Base-by-base conservation (phyloP, 2,329 filamentous ascomycete species). In the Neurospora sp. region DNA sequence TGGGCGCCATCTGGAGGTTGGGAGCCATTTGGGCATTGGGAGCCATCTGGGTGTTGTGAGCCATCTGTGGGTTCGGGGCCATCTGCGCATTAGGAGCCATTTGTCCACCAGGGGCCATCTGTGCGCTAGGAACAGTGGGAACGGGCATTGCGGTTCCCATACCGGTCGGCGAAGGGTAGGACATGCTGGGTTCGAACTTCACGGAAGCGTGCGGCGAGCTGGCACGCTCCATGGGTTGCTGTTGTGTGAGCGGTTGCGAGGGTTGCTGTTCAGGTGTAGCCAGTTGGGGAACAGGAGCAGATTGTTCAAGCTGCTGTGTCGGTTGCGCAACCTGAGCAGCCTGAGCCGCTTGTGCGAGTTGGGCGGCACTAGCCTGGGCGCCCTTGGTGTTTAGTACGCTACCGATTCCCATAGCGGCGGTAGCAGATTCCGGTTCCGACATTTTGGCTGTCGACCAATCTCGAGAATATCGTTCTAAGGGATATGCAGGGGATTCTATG, bases 191-290 rank as follows among this genome's bases (percentile, higher is more conserved):
- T 77, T 82, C 2, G 86, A 87, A 88, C 77, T 86, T 84, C 74
- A 88, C 86, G 15, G 86, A 88, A 70, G 85, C 85, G 78, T 89
- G 86, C 10, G 86, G 86, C 7, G 86, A 88, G 74, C 82, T 84
- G 67, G 85, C 83, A 70, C 86, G 84, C 70, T 88, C 86, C 76
- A 87, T 82, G 17, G 78, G 73, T 62, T 79, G 72, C 67, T 77
- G 76, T 43, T 75, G 75, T 78, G 71, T 9, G 36, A 66, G 33
- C 36, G 62, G 66, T 38, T 70, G 70, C 5, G 58, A 19, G 3
- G 33, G 39, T 15, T 69, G 67, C 68, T 75, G 70, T 19, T 78
- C 76, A 40, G 76, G 72, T 46, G 76, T 75, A 66, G 72, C 66
- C 33, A 66, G 69, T 62, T 73, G 73, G 42, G 68, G 66, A 71